Base-by-base conservation (phyloP, 164 flowering plant species). In the Kingdonia uniflora region DNA sequence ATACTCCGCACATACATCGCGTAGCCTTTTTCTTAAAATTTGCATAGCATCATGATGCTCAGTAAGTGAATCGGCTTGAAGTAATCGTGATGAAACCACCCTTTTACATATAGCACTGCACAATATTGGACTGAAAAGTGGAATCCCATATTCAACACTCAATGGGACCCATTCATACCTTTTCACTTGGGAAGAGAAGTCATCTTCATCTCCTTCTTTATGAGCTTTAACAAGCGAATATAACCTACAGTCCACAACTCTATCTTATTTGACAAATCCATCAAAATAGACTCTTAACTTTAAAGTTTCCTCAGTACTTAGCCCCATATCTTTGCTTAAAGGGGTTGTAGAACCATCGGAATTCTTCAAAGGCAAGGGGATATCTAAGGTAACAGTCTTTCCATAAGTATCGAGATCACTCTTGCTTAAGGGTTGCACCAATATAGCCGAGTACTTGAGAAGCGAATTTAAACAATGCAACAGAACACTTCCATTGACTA, bases 81-180 rank as follows among this genome's bases (percentile, higher is more conserved):
- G 97, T 60, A 92, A 61, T 23, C 79, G 76, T 1, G 99, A 88
- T 24, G 76, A 74, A 29, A 82, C 79, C 54, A 92, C 78, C 71
- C 97, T 77, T 63, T 71, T 65, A 70, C 99, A 88, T 19, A 92
- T 86, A 42, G 49, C 66, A 54, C 72, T 73, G 71, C 99, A 88
- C 39, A 92, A 71, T 56, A 80, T 82, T 57, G 99, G 99, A 74
- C 86, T 84, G 61, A 84, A 88, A 56, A 92, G 91, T 15, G 99
- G 97, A 56, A 92, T 62, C 24, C 99, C 99, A 68, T 88, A 92
- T 65, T 92, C 97, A 39, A 86, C 79, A 72, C 89, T 75, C 51
- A 92, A 51, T 20, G 91, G 89, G 63, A 92, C 95, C 99, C 97
- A 92, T 64, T 92, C 96, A 70, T 80, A 86, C 61, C 73, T 77